Evolutionary conservation across 1,139 yeast genomes (phyloP).

Genomic region (Yamadazyma epiphylla): DNA sequence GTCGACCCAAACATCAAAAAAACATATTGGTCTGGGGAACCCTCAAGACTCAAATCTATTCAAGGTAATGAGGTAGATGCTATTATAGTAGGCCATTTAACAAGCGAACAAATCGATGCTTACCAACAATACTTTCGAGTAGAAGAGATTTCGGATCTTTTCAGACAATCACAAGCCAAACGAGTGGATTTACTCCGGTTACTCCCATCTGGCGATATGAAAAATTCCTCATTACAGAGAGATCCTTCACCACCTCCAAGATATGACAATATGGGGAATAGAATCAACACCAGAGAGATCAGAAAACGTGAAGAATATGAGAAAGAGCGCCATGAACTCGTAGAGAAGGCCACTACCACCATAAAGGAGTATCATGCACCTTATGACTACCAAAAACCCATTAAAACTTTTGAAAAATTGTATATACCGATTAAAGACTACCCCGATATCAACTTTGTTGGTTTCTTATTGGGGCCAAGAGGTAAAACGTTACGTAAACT

Average conservation of each 20-base stretch:
- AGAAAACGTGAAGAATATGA: slow-evolving; percentile 62
- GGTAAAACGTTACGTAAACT: slow-evolving; percentile 82
- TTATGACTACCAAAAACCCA: slow-evolving; percentile 68
- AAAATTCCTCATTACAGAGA: slow-evolving; percentile 33
- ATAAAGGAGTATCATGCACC: slow-evolving; percentile 87
- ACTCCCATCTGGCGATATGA: slow-evolving; percentile 32
- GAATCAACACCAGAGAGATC: slow-evolving; percentile 79
- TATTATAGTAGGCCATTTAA: slow-evolving; percentile 51
- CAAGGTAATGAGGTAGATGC: slow-evolving; percentile 35
- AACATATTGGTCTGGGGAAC: slow-evolving; percentile 45
- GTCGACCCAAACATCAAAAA: slow-evolving; percentile 4
- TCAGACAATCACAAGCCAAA: slow-evolving; percentile 50
- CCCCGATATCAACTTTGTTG: slow-evolving; percentile 92
- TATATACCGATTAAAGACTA: slow-evolving; percentile 83
- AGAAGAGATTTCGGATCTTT: slow-evolving; percentile 60
- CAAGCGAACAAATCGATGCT: slow-evolving; percentile 84
- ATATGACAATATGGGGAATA: slow-evolving; percentile 77
- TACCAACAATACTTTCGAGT: slow-evolving; percentile 72
- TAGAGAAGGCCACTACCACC: slow-evolving; percentile 66
- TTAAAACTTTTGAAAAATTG: slow-evolving; percentile 71
- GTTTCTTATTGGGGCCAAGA: slow-evolving; percentile 89
- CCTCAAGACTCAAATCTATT: slow-evolving; percentile 28
- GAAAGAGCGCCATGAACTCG: slow-evolving; percentile 73
- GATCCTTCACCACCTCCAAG: slow-evolving; percentile 94
- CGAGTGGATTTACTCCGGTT: slow-evolving; percentile 38